Evolutionary conservation across 768 basidiomycete genomes (phyloP).

Genomic region (Amanita exitialis): DNA sequence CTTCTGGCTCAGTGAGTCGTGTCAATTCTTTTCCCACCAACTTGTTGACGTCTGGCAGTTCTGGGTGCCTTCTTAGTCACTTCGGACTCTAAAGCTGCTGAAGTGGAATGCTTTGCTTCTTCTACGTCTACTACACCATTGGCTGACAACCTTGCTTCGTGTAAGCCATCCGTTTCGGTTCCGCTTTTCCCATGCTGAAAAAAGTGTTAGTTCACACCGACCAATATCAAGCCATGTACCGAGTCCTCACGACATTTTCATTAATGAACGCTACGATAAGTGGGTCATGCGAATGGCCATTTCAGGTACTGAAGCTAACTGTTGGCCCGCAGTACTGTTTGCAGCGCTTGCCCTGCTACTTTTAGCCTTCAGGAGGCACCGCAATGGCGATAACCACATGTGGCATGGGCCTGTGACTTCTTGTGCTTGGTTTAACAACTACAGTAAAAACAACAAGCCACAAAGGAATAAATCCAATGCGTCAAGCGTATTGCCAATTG

Average conservation of each 20-base stretch:
- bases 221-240: conserved; percentile 84
- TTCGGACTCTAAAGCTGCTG: conserved; percentile 69
- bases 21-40: background rate
- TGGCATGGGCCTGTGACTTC: conserved; percentile 65
- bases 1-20: conserved; percentile 64
- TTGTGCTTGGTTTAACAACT: conserved; percentile 61
- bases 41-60: conserved; percentile 31
- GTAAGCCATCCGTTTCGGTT: conserved; percentile 31
- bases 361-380: conserved; percentile 32
- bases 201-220: conserved; percentile 59
- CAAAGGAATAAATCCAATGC: conserved; percentile 24
- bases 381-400: conserved; percentile 40
- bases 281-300: conserved; percentile 22
- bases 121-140: conserved; percentile 35
- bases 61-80: conserved; percentile 64
- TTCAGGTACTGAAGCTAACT: conserved; percentile 6
- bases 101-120: conserved; percentile 74
- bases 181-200: conserved; percentile 4
- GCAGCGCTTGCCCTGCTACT: conserved; percentile 26
- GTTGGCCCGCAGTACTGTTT: conserved; percentile 22
- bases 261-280: conserved; percentile 67
- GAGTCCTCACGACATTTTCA: conserved; percentile 72
- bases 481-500: conserved; percentile 22
- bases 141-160: conserved; percentile 49
- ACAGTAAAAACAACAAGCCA: conserved; percentile 31